Conservation (phyloP, 2,329 filamentous ascomycete species). For the Scopulariopsis brevicaulis region DNA sequence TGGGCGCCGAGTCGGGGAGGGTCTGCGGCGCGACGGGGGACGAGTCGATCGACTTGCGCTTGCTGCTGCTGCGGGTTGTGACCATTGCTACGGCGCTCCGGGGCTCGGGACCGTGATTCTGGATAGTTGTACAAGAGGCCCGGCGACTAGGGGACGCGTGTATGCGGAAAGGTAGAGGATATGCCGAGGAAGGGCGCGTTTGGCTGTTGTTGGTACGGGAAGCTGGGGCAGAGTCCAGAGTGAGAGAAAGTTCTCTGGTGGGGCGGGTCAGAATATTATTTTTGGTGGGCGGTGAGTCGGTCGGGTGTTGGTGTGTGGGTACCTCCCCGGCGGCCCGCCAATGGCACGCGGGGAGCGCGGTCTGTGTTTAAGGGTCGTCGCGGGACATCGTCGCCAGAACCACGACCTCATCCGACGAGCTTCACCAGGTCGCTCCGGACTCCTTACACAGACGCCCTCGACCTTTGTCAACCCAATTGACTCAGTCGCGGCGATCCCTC, state of each 20-base stretch:
- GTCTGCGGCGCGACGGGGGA: neutral
- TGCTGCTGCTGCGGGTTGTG: slow-evolving; percentile 8
- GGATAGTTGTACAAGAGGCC: too few relatives aligned
- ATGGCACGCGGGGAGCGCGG: neutral
- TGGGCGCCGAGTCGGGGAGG: neutral
- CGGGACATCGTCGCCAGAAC: too few relatives aligned
- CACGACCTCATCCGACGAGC: too few relatives aligned
- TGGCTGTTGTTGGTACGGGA: neutral
- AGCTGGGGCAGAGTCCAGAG: neutral
- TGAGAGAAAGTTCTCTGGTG: neutral
- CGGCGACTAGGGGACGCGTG: too few relatives aligned
- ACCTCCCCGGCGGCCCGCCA: neutral
- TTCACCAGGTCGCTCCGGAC: neutral
- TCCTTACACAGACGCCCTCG: too few relatives aligned
- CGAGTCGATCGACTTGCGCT: slow-evolving; percentile 7
- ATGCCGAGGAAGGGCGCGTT: neutral
- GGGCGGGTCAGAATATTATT: neutral
- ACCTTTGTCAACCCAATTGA: too few relatives aligned
- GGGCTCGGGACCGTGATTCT: neutral
- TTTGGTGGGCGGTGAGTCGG: slow-evolving; percentile 4
- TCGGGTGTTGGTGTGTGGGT: neutral
- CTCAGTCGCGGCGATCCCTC: neutral
- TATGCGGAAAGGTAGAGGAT: neutral
- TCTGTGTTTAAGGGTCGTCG: neutral
- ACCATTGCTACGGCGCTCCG: slow-evolving; percentile 7